A percentile compares a stretch with the other conserved stretches of the same genome.
Conservation (phyloP, 768 basidiomycete species). For the Amanita exitialis region DNA sequence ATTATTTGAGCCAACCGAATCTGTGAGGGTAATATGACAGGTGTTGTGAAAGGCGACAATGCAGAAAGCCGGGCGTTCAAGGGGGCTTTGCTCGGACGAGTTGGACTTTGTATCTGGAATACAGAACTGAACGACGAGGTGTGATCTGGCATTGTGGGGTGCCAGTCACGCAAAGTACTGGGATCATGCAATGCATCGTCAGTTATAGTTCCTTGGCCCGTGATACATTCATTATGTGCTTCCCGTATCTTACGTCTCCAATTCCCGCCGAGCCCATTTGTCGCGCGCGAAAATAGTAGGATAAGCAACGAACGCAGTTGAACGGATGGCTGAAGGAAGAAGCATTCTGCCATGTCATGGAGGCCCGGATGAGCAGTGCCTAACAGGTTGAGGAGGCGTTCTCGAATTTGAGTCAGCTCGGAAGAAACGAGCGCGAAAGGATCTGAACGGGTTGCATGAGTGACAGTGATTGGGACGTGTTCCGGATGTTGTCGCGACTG, state of each 20-base stretch:
- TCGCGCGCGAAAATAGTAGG: constrained; percentile 83
- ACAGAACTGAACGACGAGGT: constrained; percentile 57
- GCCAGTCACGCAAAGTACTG: constrained; percentile 85
- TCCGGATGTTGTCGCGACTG: constrained; percentile 17
- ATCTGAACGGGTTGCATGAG: constrained; percentile 29
- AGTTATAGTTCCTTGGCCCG: constrained; percentile 46
- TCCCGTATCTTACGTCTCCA: constrained; percentile 56
- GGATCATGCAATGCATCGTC: constrained; percentile 72
- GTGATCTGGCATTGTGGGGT: constrained; percentile 77
- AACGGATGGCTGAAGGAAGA: constrained; percentile 83
- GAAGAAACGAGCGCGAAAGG: constrained; percentile 62
- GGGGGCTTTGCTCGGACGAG: constrained; percentile 5
- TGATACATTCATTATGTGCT: constrained; percentile 45
- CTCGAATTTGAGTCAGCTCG: constrained; percentile 64
- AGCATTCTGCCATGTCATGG: constrained; percentile 82
- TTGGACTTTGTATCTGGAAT: constrained; percentile 36
- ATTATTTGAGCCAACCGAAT: constrained; percentile 89
- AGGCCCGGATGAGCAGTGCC: constrained; percentile 87
- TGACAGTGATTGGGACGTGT: constrained; percentile 17
- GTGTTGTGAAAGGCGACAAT: constrained; percentile 16
- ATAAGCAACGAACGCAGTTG: constrained; percentile 87
- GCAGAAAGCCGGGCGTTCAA: constrained; percentile 14
- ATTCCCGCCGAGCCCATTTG: constrained; percentile 72
- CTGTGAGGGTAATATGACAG: constrained; percentile 74
- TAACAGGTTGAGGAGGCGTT: constrained; percentile 65